phyloP scores from a whole-genome alignment of 2,329 filamentous ascomycete genomes.

The Dactylella cylindrospora region DNA sequence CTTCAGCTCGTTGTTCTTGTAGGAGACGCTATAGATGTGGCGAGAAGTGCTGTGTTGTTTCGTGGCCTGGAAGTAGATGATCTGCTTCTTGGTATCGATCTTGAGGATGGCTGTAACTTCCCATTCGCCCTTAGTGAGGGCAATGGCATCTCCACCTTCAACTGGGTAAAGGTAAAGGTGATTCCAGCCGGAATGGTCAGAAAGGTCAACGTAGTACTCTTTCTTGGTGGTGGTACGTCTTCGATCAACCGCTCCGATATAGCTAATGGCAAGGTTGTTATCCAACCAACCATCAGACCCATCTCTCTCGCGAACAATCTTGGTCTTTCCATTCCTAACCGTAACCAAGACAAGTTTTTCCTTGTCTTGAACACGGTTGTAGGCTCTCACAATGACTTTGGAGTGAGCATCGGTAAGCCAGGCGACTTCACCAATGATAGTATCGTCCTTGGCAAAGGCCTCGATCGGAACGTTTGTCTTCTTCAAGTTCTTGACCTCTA shows the following conservation, averaged over 20 bases:
- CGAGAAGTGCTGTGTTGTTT: constrained; percentile 67
- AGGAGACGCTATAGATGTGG: constrained; percentile 68
- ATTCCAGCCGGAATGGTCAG: constrained; percentile 65
- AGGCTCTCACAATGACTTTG: constrained; percentile 66
- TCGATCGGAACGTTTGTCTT: constrained; percentile 58
- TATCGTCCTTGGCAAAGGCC: constrained; percentile 62
- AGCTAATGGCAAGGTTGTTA: constrained; percentile 59
- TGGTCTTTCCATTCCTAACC: constrained; percentile 58
- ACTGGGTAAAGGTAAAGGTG: constrained; percentile 68
- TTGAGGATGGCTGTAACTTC: constrained; percentile 64
- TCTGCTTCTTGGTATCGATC: constrained; percentile 60
- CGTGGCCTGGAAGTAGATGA: constrained; percentile 67
- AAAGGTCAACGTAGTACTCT: constrained; percentile 66
- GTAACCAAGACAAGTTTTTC: constrained; percentile 66
- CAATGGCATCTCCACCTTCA: constrained; percentile 58
- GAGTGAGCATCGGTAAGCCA: constrained; percentile 66
- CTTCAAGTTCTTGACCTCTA: constrained; percentile 56
- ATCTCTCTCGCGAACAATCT: constrained; percentile 54
- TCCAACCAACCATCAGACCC: constrained; percentile 59
- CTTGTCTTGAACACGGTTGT: constrained; percentile 68
- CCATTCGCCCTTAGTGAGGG: constrained; percentile 67
- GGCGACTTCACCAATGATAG: constrained; percentile 67
- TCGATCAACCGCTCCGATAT: constrained; percentile 53
- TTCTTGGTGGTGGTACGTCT: constrained; percentile 48
- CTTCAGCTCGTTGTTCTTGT: constrained; percentile 57